Percentiles rank a stretch among this genome's conserved stretches.
Conservation (phyloP, 495 filamentous ascomycete species). For the Penicillium longicatenatum region DNA sequence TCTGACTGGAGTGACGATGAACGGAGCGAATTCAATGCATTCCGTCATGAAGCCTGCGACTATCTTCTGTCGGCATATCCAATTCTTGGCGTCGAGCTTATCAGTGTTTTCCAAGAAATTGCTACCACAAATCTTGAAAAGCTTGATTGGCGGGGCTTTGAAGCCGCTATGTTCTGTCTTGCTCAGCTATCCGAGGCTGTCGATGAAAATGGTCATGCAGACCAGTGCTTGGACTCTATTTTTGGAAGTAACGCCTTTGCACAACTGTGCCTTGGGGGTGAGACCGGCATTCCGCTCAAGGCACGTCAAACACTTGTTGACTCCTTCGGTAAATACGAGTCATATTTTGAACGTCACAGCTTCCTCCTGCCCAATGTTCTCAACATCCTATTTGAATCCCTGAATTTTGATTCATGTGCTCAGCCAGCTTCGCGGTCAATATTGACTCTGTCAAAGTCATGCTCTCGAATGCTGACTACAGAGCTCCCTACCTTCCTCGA, state of each 20-base stretch:
- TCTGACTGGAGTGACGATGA: constrained; percentile 70
- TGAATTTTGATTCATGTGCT: constrained; percentile 66
- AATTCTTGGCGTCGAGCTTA: constrained; percentile 65
- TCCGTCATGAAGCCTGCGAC: constrained; percentile 79
- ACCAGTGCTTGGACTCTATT: constrained; percentile 66
- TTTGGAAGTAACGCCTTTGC: constrained; percentile 64
- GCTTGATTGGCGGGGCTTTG: constrained; percentile 73
- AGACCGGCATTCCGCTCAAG: constrained; percentile 59
- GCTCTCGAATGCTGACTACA: constrained; percentile 65
- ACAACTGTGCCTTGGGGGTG: constrained; percentile 54
- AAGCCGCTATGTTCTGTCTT: constrained; percentile 79
- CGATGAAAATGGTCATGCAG: constrained; percentile 63
- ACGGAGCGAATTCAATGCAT: constrained; percentile 70
- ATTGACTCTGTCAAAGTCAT: constrained; percentile 75
- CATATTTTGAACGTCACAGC: constrained; percentile 77
- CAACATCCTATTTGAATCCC: constrained; percentile 77
- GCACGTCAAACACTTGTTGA: constrained; percentile 77
- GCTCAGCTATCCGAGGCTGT: constrained; percentile 74
- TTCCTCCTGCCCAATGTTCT: constrained; percentile 72
- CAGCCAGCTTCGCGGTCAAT: constrained; percentile 80
- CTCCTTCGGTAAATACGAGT: constrained; percentile 75
- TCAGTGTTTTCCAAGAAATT: constrained; percentile 68
- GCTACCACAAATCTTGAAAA: constrained; percentile 59
- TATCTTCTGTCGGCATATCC: constrained; percentile 76
- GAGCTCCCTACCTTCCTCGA: constrained; percentile 77